Evolutionary conservation across 257 asterid species (phyloP).

Genomic region (Petunia secreta): DNA sequence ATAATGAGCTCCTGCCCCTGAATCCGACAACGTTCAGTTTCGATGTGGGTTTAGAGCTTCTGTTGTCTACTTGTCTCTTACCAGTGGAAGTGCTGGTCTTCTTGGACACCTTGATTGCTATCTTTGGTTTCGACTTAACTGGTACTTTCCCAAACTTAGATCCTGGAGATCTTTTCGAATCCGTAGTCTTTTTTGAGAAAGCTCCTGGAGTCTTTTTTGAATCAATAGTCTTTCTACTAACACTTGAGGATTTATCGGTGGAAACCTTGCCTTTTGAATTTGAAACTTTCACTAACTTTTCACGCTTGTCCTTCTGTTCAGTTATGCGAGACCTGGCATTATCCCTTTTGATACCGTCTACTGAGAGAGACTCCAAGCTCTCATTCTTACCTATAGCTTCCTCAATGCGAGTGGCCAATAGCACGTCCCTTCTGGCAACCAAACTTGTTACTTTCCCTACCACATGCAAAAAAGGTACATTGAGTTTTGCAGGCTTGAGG

Average conservation of each 20-base stretch:
- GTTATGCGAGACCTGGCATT: slow-evolving; percentile 67
- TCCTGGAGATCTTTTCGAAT: slow-evolving; percentile 25
- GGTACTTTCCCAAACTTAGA: slow-evolving; percentile 49
- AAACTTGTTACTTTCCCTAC: slow-evolving; percentile 96
- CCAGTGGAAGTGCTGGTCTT: slow-evolving; percentile 40
- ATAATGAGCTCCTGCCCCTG: slow-evolving; percentile 72
- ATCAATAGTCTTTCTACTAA: slow-evolving; percentile 40
- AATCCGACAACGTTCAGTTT: slow-evolving; percentile 92
- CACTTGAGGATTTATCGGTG: slow-evolving; percentile 42
- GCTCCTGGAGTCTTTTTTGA: slow-evolving; percentile 44
- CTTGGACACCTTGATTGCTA: slow-evolving; percentile 42
- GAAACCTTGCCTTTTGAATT: slow-evolving; percentile 44
- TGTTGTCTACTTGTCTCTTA: slow-evolving; percentile 46
- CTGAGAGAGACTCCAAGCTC: slow-evolving; percentile 87
- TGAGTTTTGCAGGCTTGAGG: slow-evolving; percentile 22
- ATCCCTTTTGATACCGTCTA: slow-evolving; percentile 78
- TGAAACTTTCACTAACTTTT: slow-evolving; percentile 52
- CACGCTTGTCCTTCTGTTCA: slow-evolving; percentile 71
- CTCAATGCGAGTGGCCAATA: slow-evolving; percentile 76
- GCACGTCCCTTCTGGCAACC: slow-evolving; percentile 63
- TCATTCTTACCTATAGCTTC: slow-evolving; percentile 86
- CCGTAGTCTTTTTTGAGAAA: slow-evolving; percentile 35
- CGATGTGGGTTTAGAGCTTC: slow-evolving; percentile 45
- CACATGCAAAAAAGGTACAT: slow-evolving; percentile 6
- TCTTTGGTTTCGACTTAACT: slow-evolving; percentile 39